Evolutionary conservation across 352 stramenopile species (phyloP).

Genomic region (Phytopythium mirpurense): DNA sequence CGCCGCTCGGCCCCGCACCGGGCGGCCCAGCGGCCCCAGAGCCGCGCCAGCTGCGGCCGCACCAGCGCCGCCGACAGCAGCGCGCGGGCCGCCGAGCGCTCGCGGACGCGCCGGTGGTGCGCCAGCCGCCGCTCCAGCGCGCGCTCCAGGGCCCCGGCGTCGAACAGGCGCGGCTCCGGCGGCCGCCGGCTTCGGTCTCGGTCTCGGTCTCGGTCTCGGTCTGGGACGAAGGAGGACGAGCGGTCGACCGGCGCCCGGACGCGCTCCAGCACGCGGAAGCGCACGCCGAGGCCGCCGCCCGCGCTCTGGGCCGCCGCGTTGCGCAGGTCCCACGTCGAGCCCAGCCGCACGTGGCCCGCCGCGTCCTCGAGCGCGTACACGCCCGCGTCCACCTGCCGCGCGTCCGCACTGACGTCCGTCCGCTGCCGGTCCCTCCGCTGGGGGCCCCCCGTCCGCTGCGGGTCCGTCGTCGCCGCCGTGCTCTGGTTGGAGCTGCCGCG

Average conservation of each 20-base stretch:
- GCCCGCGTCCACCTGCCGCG: constrained; percentile 46
- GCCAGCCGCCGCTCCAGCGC: constrained; percentile 28
- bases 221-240: too few relatives aligned
- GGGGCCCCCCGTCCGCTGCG: too few relatives aligned
- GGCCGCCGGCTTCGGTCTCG: too few relatives aligned
- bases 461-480: too few relatives aligned
- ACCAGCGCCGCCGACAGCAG: constrained; percentile 37
- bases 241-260: constrained; percentile 22
- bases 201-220: too few relatives aligned
- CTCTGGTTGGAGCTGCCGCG: too few relatives aligned
- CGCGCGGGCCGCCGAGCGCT: constrained; percentile 26
- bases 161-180: constrained; percentile 18
- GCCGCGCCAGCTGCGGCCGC: constrained; percentile 18
- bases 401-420: constrained; percentile 10
- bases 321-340: constrained; percentile 67
- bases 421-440: constrained; percentile 10
- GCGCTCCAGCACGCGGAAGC: constrained; percentile 53
- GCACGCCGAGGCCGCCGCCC: constrained; percentile 32
- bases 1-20: background rate
- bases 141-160: constrained; percentile 52
- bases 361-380: constrained; percentile 61
- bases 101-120: constrained; percentile 24
- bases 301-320: constrained; percentile 42
- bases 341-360: constrained; percentile 56
- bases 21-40: constrained; percentile 30